These are phyloP conservation scores for Mortierella sp. DNA, from an alignment of 371 early-diverging fungal genomes.

Conservation along the genomic window DNA sequence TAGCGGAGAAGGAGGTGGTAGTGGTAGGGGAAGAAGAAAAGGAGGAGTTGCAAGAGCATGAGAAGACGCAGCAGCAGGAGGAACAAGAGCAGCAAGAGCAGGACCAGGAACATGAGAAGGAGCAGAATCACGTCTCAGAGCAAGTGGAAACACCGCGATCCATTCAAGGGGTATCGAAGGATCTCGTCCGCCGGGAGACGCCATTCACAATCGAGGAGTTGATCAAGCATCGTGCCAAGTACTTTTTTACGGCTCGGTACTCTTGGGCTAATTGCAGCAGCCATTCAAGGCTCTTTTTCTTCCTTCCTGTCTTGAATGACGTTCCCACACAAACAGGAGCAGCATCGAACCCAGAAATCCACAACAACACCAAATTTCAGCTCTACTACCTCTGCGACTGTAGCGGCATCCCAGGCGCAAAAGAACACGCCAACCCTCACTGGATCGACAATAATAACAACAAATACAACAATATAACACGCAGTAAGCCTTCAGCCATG, in stretches of 20 bases:
- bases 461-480: not conserved
- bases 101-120: not conserved
- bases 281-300: conserved; percentile 31
- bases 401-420: conserved; percentile 24
- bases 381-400: conserved; percentile 39
- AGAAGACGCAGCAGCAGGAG: too few species aligned
- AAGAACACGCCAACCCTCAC: conserved; percentile 7
- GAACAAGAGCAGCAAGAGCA: not conserved
- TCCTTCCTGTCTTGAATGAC: conserved; percentile 18
- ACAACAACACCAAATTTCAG: conserved; percentile 12
- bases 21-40: not conserved
- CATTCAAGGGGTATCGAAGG: not conserved
- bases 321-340: not conserved
- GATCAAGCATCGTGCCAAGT: conserved; percentile 19
- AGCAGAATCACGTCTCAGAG: not conserved
- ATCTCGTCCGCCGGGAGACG: conserved; percentile 10
- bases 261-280: conserved; percentile 21
- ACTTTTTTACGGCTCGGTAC: conserved; percentile 20
- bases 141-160: not conserved
- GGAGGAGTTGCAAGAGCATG: too few species aligned
- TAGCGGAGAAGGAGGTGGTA: not conserved
- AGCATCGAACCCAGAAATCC: not conserved
- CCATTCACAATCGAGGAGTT: conserved; percentile 14
- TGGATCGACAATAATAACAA: conserved; percentile 12
- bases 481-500: not conserved